Evolutionary conservation across 2,329 filamentous ascomycete species (phyloP).

Genomic region (Penicillium sp.): DNA sequence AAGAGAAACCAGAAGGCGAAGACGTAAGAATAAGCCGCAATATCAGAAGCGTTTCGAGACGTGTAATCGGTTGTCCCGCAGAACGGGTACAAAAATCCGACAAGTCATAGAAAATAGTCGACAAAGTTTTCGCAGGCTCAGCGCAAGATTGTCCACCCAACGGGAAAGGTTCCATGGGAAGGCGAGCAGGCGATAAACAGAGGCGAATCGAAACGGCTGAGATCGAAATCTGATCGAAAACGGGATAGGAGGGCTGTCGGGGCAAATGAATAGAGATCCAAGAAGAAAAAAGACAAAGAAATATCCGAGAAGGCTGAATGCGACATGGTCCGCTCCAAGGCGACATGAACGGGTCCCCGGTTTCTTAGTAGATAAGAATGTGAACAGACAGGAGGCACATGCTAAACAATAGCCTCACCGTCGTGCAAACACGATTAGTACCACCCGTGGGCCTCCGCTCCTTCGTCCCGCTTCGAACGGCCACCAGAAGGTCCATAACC

Average conservation of each 20-base stretch:
- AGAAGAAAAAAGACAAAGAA: conserved; percentile 27
- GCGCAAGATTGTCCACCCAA: conserved; percentile 4
- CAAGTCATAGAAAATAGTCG: conserved; percentile 11
- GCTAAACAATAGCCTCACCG: conserved; percentile 24
- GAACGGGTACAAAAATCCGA: conserved; percentile 17
- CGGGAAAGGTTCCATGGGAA: conserved; percentile 7
- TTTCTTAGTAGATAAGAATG: conserved; percentile 28
- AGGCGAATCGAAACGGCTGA: conserved; percentile 32
- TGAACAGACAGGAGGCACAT: conserved; percentile 29
- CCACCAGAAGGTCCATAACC: conserved; percentile 48
- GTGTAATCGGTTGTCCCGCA: conserved; percentile 22
- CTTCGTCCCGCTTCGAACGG: conserved; percentile 54
- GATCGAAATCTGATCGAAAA: conserved; percentile 36
- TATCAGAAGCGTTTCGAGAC: conserved; percentile 32
- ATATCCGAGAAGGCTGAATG: conserved; percentile 33
- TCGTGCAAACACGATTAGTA: conserved; percentile 41
- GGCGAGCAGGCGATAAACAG: conserved; percentile 23
- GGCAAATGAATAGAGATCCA: conserved; percentile 37
- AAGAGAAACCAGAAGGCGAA: conserved; percentile 23
- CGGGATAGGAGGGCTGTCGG: conserved; percentile 33
- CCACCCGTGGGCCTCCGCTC: conserved; percentile 47
- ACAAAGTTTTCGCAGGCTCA: conserved; percentile 15
- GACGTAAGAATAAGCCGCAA: conserved; percentile 36
- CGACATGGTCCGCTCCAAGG: conserved; percentile 28
- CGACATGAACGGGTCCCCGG: conserved; percentile 27